Conservation (phyloP, 139 green algal species). For the Penium margaritaceum region DNA sequence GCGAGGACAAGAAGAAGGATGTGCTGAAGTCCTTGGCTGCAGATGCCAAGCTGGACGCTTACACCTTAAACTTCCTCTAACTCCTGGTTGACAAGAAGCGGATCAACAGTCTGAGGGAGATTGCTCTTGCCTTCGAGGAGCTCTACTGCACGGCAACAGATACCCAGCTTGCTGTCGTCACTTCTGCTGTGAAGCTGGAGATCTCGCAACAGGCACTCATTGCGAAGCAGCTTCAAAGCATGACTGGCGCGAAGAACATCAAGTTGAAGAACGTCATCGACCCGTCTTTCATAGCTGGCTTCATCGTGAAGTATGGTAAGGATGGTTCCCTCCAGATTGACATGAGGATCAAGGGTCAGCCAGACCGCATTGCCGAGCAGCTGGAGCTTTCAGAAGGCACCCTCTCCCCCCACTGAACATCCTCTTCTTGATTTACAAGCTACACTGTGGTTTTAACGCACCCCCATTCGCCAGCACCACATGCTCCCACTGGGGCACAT, state of each 20-base stretch:
- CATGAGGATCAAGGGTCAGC: constrained; percentile 80
- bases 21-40: neutral
- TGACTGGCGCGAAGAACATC: constrained; percentile 93
- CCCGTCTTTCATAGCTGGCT: constrained; percentile 79
- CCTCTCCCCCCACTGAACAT: too few species aligned
- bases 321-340: constrained; percentile 84
- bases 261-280: constrained; percentile 93
- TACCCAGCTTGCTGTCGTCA: constrained; percentile 64
- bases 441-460: too few species aligned
- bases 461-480: too few species aligned
- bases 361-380: constrained; percentile 60
- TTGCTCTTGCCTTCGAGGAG: neutral
- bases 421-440: too few species aligned
- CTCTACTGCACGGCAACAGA: neutral
- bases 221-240: constrained; percentile 94
- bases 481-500: too few species aligned
- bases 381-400: too few species aligned
- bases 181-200: constrained; percentile 86
- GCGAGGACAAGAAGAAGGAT: neutral
- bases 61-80: neutral
- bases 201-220: constrained; percentile 96
- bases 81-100: neutral
- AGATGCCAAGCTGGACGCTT: neutral
- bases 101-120: neutral
- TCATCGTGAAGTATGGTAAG: constrained; percentile 76